phyloP scores from a whole-genome alignment of 441 rosid genomes.

The Monsonia emarginata region DNA sequence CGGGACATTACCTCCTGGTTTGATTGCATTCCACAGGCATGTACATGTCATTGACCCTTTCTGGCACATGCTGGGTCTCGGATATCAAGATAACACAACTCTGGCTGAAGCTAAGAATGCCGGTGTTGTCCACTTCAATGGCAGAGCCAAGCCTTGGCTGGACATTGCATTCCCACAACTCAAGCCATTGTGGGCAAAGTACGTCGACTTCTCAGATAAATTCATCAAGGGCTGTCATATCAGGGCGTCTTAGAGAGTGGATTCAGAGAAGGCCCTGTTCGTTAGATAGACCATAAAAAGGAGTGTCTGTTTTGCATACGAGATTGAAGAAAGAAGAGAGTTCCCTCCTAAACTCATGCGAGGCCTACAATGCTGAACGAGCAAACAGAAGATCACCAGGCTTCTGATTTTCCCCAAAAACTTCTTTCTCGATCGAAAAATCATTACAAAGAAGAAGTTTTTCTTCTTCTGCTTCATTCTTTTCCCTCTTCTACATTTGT shows the following conservation, averaged over 20 bases:
- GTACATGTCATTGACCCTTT: slow-evolving; percentile 70
- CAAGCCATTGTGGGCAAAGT: slow-evolving; percentile 74
- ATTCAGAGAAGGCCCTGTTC: slow-evolving; percentile 17
- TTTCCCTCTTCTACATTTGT: neutral
- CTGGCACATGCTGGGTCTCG: slow-evolving; percentile 77
- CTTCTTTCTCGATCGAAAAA: too few relatives aligned
- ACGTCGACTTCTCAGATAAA: slow-evolving; percentile 73
- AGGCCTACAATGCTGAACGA: slow-evolving; percentile 20
- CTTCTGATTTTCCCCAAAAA: slow-evolving; percentile 10
- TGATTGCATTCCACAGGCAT: slow-evolving; percentile 83
- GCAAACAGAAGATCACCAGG: slow-evolving; percentile 26
- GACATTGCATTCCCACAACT: slow-evolving; percentile 81
- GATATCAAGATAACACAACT: slow-evolving; percentile 64
- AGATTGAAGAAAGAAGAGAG: slow-evolving; percentile 16
- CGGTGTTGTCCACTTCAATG: slow-evolving; percentile 86
- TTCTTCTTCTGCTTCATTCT: neutral
- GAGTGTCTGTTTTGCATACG: slow-evolving; percentile 24
- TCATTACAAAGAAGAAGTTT: neutral
- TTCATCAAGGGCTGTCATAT: slow-evolving; percentile 81
- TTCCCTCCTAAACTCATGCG: too few relatives aligned
- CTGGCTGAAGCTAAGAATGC: slow-evolving; percentile 52
- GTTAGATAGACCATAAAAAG: slow-evolving; percentile 14
- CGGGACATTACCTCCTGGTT: slow-evolving; percentile 88
- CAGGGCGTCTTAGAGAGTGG: slow-evolving; percentile 35
- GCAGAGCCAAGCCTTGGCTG: slow-evolving; percentile 98